Evolutionary conservation across 2,329 filamentous ascomycete species (phyloP).

Genomic region (Colletotrichum sojae): DNA sequence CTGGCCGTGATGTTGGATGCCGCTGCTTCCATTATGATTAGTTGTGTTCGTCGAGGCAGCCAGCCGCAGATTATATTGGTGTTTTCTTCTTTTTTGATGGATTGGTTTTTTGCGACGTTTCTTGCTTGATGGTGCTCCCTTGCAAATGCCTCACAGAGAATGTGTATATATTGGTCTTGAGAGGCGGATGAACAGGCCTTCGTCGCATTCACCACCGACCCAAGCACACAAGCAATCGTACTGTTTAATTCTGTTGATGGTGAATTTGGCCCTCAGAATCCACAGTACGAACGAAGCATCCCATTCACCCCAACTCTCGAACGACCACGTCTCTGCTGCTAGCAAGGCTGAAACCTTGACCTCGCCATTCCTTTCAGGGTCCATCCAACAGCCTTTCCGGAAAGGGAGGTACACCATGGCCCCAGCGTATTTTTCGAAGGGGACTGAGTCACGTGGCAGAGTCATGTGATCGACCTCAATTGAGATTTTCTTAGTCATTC

Average conservation of each 20-base stretch:
- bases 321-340: conserved; percentile 25
- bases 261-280: conserved; percentile 13
- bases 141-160: not conserved
- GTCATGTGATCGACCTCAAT: conserved; percentile 7
- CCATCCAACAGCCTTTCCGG: conserved; percentile 10
- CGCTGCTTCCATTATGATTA: conserved; percentile 18
- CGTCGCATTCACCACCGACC: not conserved
- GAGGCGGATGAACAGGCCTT: not conserved
- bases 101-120: not conserved
- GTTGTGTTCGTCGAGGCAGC: not conserved
- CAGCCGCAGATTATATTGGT: conserved; percentile 1
- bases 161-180: not conserved
- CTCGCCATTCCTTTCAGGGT: conserved; percentile 33
- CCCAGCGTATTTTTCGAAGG: not conserved
- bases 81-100: not conserved
- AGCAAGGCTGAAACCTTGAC: conserved; percentile 33
- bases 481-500: not conserved
- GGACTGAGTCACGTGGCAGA: not conserved
- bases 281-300: conserved; percentile 25
- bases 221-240: conserved; percentile 3
- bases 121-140: conserved; percentile 19
- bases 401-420: not conserved
- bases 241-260: not conserved
- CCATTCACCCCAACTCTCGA: conserved; percentile 18
- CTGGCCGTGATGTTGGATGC: conserved; percentile 22